A percentile compares a stretch with the other conserved stretches of the same genome.
These are phyloP conservation scores for Erythrobasidium yunnanense DNA, from an alignment of 768 basidiomycete species.

Conservation along the genomic window DNA sequence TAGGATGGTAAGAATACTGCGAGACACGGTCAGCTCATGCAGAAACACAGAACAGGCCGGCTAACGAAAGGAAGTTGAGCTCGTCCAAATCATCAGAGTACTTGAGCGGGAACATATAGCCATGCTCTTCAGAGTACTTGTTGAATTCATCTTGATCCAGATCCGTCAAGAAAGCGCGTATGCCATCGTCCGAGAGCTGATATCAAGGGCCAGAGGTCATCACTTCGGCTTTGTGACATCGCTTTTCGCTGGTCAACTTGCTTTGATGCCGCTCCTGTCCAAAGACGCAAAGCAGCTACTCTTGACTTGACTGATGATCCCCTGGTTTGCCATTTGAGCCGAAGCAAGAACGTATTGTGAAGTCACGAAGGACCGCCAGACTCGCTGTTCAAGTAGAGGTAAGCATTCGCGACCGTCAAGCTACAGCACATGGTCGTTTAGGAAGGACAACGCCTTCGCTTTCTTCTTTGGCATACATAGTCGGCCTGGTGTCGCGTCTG, in stretches of 20 bases:
- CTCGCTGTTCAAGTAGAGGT: no score
- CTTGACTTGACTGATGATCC: slow-evolving; percentile 16
- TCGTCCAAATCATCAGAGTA: slow-evolving; percentile 17
- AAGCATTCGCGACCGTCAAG: no score
- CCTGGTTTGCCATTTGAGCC: background rate
- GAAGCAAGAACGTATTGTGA: no score
- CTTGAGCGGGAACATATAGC: slow-evolving; percentile 26
- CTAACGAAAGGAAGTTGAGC: slow-evolving; percentile 28
- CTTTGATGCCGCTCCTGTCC: background rate
- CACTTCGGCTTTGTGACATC: background rate
- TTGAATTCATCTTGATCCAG: slow-evolving; percentile 7
- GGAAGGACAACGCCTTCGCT: no score
- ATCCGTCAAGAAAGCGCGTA: background rate
- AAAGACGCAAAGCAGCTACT: slow-evolving; percentile 4
- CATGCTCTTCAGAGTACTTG: slow-evolving; percentile 21
- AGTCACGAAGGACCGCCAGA: no score
- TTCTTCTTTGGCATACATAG: no score
- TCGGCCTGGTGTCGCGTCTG: no score
- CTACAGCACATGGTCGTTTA: no score
- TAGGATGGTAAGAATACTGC: slow-evolving; percentile 24
- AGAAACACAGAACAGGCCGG: background rate
- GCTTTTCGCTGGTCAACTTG: background rate
- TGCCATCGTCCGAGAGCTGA: slow-evolving; percentile 12
- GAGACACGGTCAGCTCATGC: background rate
- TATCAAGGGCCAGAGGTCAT: background rate